phyloP scores from a whole-genome alignment of 208 protist genomes.

The Vickermania spadyakhi region DNA sequence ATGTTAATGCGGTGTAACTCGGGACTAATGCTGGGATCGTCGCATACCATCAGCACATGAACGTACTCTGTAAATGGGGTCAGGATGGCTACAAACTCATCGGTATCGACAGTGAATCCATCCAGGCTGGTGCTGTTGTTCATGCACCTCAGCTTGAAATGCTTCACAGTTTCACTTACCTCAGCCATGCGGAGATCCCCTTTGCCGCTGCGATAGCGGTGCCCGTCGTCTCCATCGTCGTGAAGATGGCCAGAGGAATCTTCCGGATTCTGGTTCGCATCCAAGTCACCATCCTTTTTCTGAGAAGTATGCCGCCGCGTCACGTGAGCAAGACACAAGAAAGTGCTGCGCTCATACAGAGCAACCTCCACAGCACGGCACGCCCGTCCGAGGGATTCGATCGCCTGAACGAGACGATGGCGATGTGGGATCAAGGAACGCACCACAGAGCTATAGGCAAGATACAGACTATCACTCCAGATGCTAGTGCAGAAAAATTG shows the following conservation, averaged over 20 bases:
- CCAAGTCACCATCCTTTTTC: conserved; percentile 1
- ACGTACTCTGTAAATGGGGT: conserved; percentile 82
- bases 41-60: conserved; percentile 74
- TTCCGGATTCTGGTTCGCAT: neutral
- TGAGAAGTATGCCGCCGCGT: conserved; percentile 26
- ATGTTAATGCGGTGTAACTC: conserved; percentile 80
- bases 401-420: conserved; percentile 81
- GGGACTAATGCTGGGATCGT: conserved; percentile 54
- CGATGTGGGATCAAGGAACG: conserved; percentile 97
- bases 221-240: too few relatives aligned
- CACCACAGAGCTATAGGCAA: conserved; percentile 92
- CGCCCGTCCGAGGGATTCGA: conserved; percentile 88
- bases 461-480: conserved; percentile 98
- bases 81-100: conserved; percentile 70
- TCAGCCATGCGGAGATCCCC: conserved; percentile 70
- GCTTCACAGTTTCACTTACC: conserved; percentile 86
- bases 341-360: conserved; percentile 97
- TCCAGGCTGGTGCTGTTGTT: conserved; percentile 79
- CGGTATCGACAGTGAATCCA: conserved; percentile 63
- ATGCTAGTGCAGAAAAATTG: conserved; percentile 97
- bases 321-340: conserved; percentile 95
- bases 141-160: conserved; percentile 89
- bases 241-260: neutral
- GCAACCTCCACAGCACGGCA: conserved; percentile 97
- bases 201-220: conserved; percentile 5